These are phyloP conservation scores for Helminthosporium solani DNA, from an alignment of 2,329 filamentous ascomycete genomes.

Conservation along the genomic window DNA sequence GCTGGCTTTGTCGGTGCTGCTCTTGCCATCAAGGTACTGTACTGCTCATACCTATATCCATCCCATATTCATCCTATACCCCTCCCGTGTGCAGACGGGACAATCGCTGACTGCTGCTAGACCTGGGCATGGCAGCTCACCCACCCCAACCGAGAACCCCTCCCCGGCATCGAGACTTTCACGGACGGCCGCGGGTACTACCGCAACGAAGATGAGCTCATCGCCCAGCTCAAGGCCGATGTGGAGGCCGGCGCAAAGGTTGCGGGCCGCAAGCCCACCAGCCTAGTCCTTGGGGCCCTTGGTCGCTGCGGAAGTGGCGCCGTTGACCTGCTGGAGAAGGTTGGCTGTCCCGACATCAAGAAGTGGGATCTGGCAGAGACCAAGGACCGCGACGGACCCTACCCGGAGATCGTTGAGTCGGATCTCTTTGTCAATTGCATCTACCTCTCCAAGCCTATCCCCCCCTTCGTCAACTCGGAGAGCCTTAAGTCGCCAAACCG, in stretches of 20 bases:
- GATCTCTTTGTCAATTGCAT: constrained; percentile 59
- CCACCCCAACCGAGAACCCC: constrained; percentile 64
- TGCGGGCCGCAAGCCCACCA: constrained; percentile 66
- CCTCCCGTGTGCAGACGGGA: too few species aligned
- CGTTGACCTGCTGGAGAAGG: constrained; percentile 73
- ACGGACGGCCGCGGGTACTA: constrained; percentile 57
- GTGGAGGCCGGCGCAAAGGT: constrained; percentile 67
- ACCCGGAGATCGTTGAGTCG: constrained; percentile 71
- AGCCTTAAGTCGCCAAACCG: constrained; percentile 67
- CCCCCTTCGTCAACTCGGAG: constrained; percentile 74
- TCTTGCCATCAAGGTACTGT: constrained; percentile 42
- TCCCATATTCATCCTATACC: too few species aligned
- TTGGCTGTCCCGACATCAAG: constrained; percentile 70
- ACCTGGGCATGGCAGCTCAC: constrained; percentile 81
- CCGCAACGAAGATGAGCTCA: constrained; percentile 71
- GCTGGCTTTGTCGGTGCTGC: constrained; percentile 51
- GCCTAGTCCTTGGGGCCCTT: constrained; percentile 78
- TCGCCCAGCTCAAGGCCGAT: constrained; percentile 71
- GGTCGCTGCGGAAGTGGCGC: constrained; percentile 84
- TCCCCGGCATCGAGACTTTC: constrained; percentile 63
- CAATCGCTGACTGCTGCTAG: constrained; percentile 45
- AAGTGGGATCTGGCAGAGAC: constrained; percentile 83
- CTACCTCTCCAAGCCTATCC: constrained; percentile 76
- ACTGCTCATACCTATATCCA: too few species aligned
- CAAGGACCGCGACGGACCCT: constrained; percentile 63